phyloP scores from a whole-genome alignment of 305 asterid genomes.

The Fraxinus platypoda region DNA sequence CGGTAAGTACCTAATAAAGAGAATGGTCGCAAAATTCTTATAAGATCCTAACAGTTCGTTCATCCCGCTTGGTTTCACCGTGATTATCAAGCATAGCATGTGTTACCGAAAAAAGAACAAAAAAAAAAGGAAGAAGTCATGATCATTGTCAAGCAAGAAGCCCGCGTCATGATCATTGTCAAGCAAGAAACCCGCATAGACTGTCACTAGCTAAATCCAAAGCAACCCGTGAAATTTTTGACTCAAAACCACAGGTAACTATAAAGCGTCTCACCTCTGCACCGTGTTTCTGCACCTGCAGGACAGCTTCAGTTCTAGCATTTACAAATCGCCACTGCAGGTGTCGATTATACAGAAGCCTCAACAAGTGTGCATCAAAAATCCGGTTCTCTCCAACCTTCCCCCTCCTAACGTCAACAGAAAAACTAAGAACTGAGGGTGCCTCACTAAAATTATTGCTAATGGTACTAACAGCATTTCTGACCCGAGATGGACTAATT shows the following conservation, averaged over 20 bases:
- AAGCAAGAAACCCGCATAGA: background rate
- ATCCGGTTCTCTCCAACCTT: conserved; percentile 84
- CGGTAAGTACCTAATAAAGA: conserved; percentile 6
- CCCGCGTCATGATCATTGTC: background rate
- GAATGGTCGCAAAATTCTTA: background rate
- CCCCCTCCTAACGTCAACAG: conserved; percentile 88
- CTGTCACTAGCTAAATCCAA: conserved; percentile 2
- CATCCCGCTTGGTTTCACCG: background rate
- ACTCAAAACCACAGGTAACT: background rate
- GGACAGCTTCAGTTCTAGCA: conserved; percentile 74
- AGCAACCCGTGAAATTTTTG: background rate
- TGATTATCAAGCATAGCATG: background rate
- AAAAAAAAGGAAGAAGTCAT: background rate
- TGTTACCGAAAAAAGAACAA: background rate
- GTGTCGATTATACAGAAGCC: conserved; percentile 85
- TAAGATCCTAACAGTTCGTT: background rate
- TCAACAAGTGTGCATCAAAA: conserved; percentile 76
- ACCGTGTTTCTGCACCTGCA: conserved; percentile 65
- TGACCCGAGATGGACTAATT: conserved; percentile 63
- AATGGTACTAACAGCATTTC: conserved; percentile 73
- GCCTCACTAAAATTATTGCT: conserved; percentile 61
- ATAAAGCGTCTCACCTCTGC: conserved; percentile 60
- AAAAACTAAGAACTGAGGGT: conserved; percentile 89
- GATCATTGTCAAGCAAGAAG: conserved; percentile 8
- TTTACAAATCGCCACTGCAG: conserved; percentile 92